Conservation (phyloP, 192 early-diverging fungal genomes). For the Coemansia sp. region DNA sequence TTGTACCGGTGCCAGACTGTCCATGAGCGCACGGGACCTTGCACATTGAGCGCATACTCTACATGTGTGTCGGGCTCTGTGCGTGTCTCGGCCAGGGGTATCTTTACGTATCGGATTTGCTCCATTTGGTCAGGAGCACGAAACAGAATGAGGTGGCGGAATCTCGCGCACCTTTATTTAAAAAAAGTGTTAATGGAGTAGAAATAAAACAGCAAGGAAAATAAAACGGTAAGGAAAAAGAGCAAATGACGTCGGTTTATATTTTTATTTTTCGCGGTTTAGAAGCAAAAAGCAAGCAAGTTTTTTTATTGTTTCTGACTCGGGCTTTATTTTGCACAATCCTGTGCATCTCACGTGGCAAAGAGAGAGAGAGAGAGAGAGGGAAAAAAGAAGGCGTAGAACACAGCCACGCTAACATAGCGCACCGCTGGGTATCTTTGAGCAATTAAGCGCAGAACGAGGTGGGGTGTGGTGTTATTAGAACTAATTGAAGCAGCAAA, state of each 20-base stretch:
- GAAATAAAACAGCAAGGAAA: background rate
- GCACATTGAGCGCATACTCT: conserved; percentile 70
- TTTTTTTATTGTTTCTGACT: too few relatives aligned
- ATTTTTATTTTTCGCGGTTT: too few relatives aligned
- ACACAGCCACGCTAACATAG: background rate
- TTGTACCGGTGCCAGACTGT: conserved; percentile 81
- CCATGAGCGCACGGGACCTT: conserved; percentile 79
- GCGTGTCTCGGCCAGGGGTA: conserved; percentile 34
- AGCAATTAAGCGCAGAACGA: too few relatives aligned
- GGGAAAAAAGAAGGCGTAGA: background rate
- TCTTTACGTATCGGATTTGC: conserved; percentile 51
- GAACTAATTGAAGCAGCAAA: background rate
- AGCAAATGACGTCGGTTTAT: too few relatives aligned
- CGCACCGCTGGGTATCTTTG: too few relatives aligned
- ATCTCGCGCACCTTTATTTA: too few relatives aligned
- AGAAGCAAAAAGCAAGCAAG: too few relatives aligned
- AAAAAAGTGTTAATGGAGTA: background rate
- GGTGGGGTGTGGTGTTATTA: too few relatives aligned
- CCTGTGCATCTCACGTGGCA: too few relatives aligned
- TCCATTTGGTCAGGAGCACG: conserved; percentile 17
- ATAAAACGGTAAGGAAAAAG: background rate
- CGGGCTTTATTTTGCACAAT: too few relatives aligned
- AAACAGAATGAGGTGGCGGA: too few relatives aligned
- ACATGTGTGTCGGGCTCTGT: conserved; percentile 56
- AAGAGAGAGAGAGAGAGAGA: too few relatives aligned